Evolutionary conservation across 1,284 basidiomycete genomes (phyloP).

Genomic region (Mrakiaceae sp.): DNA sequence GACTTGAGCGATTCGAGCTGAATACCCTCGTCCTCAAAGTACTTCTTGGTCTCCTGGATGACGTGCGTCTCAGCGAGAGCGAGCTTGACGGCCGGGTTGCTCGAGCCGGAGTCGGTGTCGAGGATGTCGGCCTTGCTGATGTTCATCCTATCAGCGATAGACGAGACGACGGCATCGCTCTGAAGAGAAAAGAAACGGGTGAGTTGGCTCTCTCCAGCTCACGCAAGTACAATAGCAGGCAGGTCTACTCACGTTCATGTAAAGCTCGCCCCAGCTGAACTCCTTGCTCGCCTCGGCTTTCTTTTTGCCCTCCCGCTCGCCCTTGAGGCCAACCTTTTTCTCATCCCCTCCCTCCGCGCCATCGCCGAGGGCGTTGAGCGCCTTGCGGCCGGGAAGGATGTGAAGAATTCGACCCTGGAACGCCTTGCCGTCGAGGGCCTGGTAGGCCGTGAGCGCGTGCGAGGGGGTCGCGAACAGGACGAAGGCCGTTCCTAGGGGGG

Average conservation of each 20-base stretch:
- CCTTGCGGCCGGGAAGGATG: slow-evolving; percentile 55
- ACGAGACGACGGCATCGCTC: slow-evolving; percentile 79
- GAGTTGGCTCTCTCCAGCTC: neutral
- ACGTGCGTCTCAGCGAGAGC: slow-evolving; percentile 93
- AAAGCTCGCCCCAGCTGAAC: slow-evolving; percentile 92
- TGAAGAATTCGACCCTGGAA: slow-evolving; percentile 90
- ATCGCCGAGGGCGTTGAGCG: slow-evolving; percentile 44
- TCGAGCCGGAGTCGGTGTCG: slow-evolving; percentile 37
- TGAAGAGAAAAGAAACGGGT: slow-evolving; percentile 30
- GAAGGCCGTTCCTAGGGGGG: slow-evolving; percentile 59
- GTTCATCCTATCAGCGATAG: slow-evolving; percentile 67
- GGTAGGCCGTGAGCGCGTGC: slow-evolving; percentile 63
- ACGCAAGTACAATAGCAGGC: neutral
- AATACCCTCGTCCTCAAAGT: slow-evolving; percentile 54
- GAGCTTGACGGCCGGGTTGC: slow-evolving; percentile 64
- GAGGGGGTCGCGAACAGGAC: slow-evolving; percentile 58
- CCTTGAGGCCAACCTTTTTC: slow-evolving; percentile 50
- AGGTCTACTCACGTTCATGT: slow-evolving; percentile 76
- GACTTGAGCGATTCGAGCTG: slow-evolving; percentile 38
- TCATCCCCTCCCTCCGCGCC: slow-evolving; percentile 17
- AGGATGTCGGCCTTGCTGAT: slow-evolving; percentile 78
- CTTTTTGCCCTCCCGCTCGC: slow-evolving; percentile 48
- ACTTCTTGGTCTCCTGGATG: slow-evolving; percentile 87
- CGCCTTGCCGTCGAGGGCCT: slow-evolving; percentile 66
- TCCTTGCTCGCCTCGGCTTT: slow-evolving; percentile 60